These are phyloP conservation scores for Suillus alpinus DNA, from an alignment of 768 basidiomycete genomes.

Conservation along the genomic window DNA sequence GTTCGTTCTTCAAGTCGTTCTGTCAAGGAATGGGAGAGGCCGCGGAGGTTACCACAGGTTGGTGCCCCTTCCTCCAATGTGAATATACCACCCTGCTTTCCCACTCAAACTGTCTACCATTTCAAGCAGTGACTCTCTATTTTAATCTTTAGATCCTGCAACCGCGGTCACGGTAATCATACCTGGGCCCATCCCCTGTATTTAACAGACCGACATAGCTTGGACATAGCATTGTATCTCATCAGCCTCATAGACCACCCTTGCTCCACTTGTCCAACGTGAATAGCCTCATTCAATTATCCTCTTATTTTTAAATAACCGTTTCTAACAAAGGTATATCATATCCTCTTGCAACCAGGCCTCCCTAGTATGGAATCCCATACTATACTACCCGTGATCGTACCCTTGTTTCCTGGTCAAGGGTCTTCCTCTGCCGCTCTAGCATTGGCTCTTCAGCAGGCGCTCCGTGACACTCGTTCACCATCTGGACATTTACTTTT, in stretches of 20 bases:
- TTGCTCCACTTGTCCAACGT: background rate
- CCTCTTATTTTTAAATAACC: background rate
- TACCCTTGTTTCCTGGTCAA: slow-evolving; percentile 61
- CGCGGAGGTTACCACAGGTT: background rate
- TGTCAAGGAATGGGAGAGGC: slow-evolving; percentile 1
- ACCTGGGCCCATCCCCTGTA: background rate
- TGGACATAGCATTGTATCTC: no score
- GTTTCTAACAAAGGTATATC: background rate
- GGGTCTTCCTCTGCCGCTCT: slow-evolving; percentile 39
- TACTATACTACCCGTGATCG: slow-evolving; percentile 7
- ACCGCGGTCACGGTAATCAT: background rate
- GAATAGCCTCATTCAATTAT: background rate
- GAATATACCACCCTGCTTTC: background rate
- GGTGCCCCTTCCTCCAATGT: background rate
- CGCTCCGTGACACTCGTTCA: slow-evolving; percentile 40
- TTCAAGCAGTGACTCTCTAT: background rate
- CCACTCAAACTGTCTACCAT: background rate
- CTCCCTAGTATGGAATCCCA: background rate
- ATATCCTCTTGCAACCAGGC: background rate
- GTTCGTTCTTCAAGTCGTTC: background rate
- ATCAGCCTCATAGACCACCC: background rate
- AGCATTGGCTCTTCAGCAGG: slow-evolving; percentile 33
- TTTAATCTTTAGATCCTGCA: background rate
- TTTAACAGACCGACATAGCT: background rate
- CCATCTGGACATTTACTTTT: slow-evolving; percentile 43